phyloP scores from a whole-genome alignment of 2,329 filamentous ascomycete genomes.

The Tothia fuscella region DNA sequence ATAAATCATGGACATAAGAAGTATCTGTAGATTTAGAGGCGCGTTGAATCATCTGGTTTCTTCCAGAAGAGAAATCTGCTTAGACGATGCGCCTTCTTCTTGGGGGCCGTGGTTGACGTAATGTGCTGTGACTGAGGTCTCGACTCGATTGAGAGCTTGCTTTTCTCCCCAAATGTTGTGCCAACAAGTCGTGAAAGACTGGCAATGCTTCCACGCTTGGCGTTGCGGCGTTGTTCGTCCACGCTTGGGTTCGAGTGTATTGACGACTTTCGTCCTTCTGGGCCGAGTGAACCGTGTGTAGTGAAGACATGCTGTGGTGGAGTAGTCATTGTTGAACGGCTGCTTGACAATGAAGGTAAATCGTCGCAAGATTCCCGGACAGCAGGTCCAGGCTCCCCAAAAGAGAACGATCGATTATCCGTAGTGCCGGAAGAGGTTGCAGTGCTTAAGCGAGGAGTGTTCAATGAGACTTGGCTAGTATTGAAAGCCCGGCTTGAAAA shows the following conservation, averaged over 20 bases:
- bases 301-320: slow-evolving; percentile 37
- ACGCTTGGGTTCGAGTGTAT: slow-evolving; percentile 25
- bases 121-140: slow-evolving; percentile 36
- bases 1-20: too few relatives aligned
- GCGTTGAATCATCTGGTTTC: slow-evolving; percentile 19
- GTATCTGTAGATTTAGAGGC: too few relatives aligned
- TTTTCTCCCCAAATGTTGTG: slow-evolving; percentile 54
- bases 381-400: slow-evolving; percentile 61
- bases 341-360: slow-evolving; percentile 63
- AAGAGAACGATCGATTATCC: slow-evolving; percentile 53
- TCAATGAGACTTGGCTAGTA: slow-evolving; percentile 54
- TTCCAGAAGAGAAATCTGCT: slow-evolving; percentile 76
- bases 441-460: slow-evolving; percentile 61
- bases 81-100: slow-evolving; percentile 55
- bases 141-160: slow-evolving; percentile 59
- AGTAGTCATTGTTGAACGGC: slow-evolving; percentile 62
- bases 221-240: slow-evolving; percentile 39
- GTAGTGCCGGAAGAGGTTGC: slow-evolving; percentile 53
- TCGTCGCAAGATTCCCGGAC: slow-evolving; percentile 59
- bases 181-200: slow-evolving; percentile 67
- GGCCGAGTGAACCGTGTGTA: slow-evolving; percentile 18
- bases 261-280: slow-evolving; percentile 27
- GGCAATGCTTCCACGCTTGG: slow-evolving; percentile 62
- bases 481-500: slow-evolving; percentile 51
- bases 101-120: slow-evolving; percentile 28